These are phyloP conservation scores for Nicotiana obtusifolia DNA, from an alignment of 257 asterid species.

Conservation along the genomic window DNA sequence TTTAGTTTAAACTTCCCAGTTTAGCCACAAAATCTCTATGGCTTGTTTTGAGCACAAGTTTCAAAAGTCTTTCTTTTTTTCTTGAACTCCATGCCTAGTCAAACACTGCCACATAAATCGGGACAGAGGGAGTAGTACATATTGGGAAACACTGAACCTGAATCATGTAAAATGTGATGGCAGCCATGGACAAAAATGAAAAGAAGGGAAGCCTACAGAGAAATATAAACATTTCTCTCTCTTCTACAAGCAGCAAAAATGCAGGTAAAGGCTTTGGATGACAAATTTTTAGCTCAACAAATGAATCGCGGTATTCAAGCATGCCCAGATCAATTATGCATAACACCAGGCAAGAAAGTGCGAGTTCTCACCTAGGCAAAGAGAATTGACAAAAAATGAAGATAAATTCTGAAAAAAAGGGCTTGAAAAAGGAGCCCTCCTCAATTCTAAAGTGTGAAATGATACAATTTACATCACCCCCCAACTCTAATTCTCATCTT, in stretches of 20 bases:
- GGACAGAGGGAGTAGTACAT: neutral
- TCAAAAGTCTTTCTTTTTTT: neutral
- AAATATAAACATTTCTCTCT: neutral
- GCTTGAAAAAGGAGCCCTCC: neutral
- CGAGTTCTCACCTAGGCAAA: neutral
- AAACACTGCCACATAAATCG: neutral
- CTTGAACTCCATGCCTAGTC: neutral
- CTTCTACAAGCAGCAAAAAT: neutral
- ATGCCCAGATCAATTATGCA: neutral
- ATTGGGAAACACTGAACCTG: neutral
- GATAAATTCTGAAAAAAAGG: slow-evolving; percentile 3
- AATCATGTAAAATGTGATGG: neutral
- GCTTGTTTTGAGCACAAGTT: neutral
- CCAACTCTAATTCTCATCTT: neutral
- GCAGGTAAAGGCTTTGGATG: neutral
- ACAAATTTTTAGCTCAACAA: neutral
- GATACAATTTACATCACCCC: neutral
- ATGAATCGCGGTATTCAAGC: neutral
- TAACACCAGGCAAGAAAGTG: neutral
- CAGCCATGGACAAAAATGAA: neutral
- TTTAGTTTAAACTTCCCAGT: too few species aligned
- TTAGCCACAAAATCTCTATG: neutral
- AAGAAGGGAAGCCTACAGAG: neutral
- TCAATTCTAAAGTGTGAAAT: neutral
- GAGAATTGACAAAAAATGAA: neutral